Evolutionary conservation across 2,329 filamentous ascomycete genomes (phyloP).

Genomic region (Simplicillium aogashimaense): DNA sequence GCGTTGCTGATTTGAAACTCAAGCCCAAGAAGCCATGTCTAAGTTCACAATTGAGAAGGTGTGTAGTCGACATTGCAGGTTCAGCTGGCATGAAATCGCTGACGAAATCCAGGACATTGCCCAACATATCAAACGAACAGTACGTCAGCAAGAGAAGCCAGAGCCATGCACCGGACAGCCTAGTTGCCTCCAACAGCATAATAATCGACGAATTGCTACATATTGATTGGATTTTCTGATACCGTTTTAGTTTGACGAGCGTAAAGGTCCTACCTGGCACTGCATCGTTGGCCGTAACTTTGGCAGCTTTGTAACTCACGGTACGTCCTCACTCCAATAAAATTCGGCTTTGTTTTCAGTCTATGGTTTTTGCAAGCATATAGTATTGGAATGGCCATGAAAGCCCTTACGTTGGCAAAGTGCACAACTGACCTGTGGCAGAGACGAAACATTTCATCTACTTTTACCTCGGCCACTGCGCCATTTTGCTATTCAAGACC

Average conservation of each 20-base stretch:
- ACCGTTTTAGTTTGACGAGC: constrained; percentile 76
- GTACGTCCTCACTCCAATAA: constrained; percentile 49
- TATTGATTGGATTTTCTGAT: not conserved
- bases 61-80: not conserved
- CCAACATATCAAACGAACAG: constrained; percentile 90
- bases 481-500: constrained; percentile 97
- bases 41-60: constrained; percentile 56
- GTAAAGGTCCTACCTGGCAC: constrained; percentile 98
- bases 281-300: constrained; percentile 98
- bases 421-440: constrained; percentile 25
- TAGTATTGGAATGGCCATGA: not conserved
- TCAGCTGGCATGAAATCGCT: too few species aligned
- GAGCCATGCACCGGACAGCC: not conserved
- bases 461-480: constrained; percentile 98
- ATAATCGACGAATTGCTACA: not conserved
- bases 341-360: not conserved
- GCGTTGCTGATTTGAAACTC: constrained; percentile 14
- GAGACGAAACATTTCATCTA: constrained; percentile 99
- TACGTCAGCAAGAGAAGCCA: constrained; percentile 27
- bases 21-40: constrained; percentile 53
- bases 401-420: too few species aligned
- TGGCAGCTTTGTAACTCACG: constrained; percentile 96
- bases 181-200: not conserved
- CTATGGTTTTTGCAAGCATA: too few species aligned
- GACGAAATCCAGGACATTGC: constrained; percentile 65